Evolutionary conservation across 2,329 filamentous ascomycete species (phyloP).

Genomic region (Aspergillus sp.): DNA sequence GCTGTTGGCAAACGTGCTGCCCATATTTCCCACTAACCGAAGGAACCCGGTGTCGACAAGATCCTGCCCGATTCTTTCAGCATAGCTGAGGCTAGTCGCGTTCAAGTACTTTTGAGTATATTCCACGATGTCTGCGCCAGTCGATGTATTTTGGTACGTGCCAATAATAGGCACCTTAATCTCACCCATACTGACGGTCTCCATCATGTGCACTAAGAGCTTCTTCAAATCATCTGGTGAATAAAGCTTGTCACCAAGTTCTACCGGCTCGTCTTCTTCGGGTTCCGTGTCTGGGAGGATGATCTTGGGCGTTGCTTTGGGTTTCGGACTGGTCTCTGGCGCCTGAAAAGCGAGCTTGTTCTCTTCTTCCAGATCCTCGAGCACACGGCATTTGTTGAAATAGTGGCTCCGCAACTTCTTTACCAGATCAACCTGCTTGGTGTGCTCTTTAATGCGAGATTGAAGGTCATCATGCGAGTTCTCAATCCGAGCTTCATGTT

Average conservation of each 20-base stretch:
- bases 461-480: conserved; percentile 95
- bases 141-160: conserved; percentile 89
- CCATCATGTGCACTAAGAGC: conserved; percentile 80
- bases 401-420: conserved; percentile 94
- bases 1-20: conserved; percentile 94
- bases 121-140: conserved; percentile 89
- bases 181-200: conserved; percentile 82
- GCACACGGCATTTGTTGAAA: conserved; percentile 96
- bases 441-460: conserved; percentile 83
- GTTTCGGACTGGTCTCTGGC: conserved; percentile 66
- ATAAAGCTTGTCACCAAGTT: conserved; percentile 89
- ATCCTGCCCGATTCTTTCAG: conserved; percentile 93
- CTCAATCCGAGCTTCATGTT: conserved; percentile 86
- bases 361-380: conserved; percentile 97
- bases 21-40: conserved; percentile 88
- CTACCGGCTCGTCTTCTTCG: conserved; percentile 77
- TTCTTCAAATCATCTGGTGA: conserved; percentile 85
- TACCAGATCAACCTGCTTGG: conserved; percentile 84
- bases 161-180: conserved; percentile 94
- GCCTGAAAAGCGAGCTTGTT: conserved; percentile 97
- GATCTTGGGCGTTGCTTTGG: conserved; percentile 67
- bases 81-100: conserved; percentile 80
- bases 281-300: conserved; percentile 73
- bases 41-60: conserved; percentile 82
- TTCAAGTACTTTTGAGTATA: conserved; percentile 89